Base-by-base conservation (phyloP, 2,329 filamentous ascomycete genomes). In the Colletotrichum truncatum region DNA sequence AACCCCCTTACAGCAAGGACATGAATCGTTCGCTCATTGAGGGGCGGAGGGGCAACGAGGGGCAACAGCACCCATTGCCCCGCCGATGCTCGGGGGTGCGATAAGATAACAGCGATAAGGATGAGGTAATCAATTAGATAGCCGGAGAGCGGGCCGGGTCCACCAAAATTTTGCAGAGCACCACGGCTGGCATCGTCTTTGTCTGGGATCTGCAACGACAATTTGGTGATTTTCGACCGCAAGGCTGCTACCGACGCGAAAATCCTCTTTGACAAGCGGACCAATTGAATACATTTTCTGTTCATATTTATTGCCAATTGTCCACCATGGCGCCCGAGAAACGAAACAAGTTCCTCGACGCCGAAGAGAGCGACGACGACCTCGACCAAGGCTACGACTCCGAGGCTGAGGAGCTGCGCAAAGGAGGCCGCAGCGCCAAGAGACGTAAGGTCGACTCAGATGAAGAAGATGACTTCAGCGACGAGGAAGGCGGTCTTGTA, bases 331-430 rank as follows among this genome's bases (percentile, higher is more conserved):
- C 89, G 1, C 82, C 87, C 39, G 86, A 90, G 73, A 93, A 91
- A 73, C 86, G 86, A 70, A 93, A 93, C 75, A 86, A 92, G 55
- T 94, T 91, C 71, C 85, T 94, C 28, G 88, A 90, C 68, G 82
- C 80, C 9, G 80, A 80, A 16, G 83, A 87, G 16, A 90, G 88
- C 72, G 86, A 88, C 18, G 86, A 89, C 34, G 87, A 89, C 46
- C 82, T 82, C 36, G 79, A 80, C 68, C 78, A 82, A 52, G 88
- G 85, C 61, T 92, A 92, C 74, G 82, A 92, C 67, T 93, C 91
- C 0, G 91, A 91, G 21, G 80, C 75, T 25, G 85, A 89, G 46
- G 89, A 93, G 67, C 73, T 93, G 66, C 87, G 84, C 72, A 92
- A 92, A 76, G 90, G 89, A 58, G 85, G 83, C 67, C 79, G 85